These are phyloP conservation scores for Vanderwaltozyma yarrowii DNA, from an alignment of 805 yeast species.

Conservation along the genomic window DNA sequence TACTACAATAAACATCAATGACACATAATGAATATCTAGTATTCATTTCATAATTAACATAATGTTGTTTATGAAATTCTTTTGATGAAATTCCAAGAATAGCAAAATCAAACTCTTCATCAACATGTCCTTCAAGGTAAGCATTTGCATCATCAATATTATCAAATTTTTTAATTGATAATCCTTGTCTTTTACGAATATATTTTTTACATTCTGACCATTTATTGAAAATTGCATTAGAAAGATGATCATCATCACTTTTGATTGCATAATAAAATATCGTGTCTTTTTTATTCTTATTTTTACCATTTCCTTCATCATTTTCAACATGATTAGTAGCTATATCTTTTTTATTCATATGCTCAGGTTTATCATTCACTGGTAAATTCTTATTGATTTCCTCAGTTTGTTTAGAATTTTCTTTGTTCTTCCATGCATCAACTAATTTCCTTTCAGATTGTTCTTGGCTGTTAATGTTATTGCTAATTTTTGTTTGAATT, in stretches of 20 bases:
- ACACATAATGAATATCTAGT: background rate
- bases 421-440: too few species aligned
- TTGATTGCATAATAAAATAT: conserved; percentile 26
- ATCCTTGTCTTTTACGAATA: conserved; percentile 28
- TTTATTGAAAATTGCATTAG: conserved; percentile 19
- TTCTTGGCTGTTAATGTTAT: too few species aligned
- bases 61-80: conserved; percentile 5
- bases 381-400: too few species aligned
- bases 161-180: conserved; percentile 36
- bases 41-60: background rate
- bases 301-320: too few species aligned
- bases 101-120: conserved; percentile 10
- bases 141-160: conserved; percentile 26
- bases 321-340: too few species aligned
- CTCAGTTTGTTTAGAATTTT: too few species aligned
- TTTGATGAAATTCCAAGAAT: conserved; percentile 9
- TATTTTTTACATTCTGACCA: conserved; percentile 29
- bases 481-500: too few species aligned
- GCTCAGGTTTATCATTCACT: too few species aligned
- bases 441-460: too few species aligned
- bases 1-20: conserved; percentile 55
- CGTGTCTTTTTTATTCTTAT: too few species aligned
- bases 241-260: conserved; percentile 20
- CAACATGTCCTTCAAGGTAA: conserved; percentile 15
- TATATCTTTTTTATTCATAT: too few species aligned